Evolutionary conservation across 176 grass and related monocot species (phyloP), one percentile per base, ranked within the genome.

Genomic region (Raddia distichophylla): DNA sequence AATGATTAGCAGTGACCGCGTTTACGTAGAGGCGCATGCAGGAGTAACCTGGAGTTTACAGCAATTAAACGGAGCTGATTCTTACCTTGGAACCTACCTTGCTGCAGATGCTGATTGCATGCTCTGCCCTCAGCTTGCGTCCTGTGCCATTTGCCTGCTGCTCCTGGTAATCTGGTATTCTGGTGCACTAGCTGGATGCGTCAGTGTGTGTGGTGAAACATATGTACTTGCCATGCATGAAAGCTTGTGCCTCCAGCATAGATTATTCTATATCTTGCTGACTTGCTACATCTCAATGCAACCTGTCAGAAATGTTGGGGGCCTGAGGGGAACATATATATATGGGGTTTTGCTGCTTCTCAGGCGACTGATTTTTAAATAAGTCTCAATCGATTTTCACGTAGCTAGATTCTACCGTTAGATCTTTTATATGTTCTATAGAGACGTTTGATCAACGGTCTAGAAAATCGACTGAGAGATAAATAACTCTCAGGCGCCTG

Each of bases 31-130:
- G 27, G 27, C 27, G 27, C 27, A 27, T 6, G 74, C 8, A 84
- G 77, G 64, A 86, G 50, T 57, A 40, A 48, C 58, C 50, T 94
- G 81, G 85, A 91, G 74, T 89, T 94, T 84, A 87, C 84, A 76
- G 89, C 86, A 87, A 82, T 70, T 77, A 70, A 70, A 86, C 65
- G 17, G 70, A 4, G 47, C 43, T 35, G 51, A 34, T 62, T 27
- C 46, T 79, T 57, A 90, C 74, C 80, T 85, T 51, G 72, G 57
- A 79, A 16, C 16, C 27, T 27, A 43, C 52, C 57, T 44, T 11
- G 71, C 37, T 16, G 44, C 4, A 40, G 37, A 40, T 40, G 37
- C 37, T 40, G 4, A 40, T 40, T 57, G 82, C 27, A 27, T 27
- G 27, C 27, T 27, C 67, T 35, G 69, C 61, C 83, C 67, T 81